A percentile compares a stretch with the other conserved stretches of the same genome.
Evolutionary conservation across 305 asterid species (phyloP).

Genomic region (Solanum hybrid): DNA sequence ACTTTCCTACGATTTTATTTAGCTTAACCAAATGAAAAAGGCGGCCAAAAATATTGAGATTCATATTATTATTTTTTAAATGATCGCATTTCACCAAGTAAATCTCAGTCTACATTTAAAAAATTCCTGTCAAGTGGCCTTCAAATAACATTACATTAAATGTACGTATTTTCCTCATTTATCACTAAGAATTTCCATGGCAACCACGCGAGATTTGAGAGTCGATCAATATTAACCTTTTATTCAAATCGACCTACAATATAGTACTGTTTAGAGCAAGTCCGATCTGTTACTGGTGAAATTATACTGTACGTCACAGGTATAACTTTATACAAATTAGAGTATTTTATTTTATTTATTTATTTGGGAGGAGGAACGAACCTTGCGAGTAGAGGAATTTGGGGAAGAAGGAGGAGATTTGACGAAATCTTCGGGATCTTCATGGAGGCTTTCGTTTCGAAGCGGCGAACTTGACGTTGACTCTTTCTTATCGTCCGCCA

Average conservation of each 20-base stretch:
- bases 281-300: not conserved
- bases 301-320: not conserved
- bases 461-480: conserved; percentile 45
- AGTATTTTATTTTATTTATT: not conserved
- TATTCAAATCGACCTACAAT: not conserved
- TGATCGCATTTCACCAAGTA: not conserved
- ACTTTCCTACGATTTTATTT: not conserved
- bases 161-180: not conserved
- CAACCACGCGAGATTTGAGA: not conserved
- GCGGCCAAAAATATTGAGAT: not conserved
- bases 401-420: conserved; percentile 80
- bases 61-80: not conserved
- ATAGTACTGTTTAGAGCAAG: not conserved
- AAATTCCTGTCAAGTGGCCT: not conserved
- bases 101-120: not conserved
- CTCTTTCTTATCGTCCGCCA: conserved; percentile 88
- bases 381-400: conserved; percentile 89
- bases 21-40: not conserved
- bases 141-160: not conserved
- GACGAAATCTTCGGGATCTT: conserved; percentile 54
- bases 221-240: not conserved
- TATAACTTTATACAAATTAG: not conserved
- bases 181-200: not conserved
- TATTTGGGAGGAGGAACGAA: not conserved
- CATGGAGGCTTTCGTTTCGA: conserved; percentile 10